Conservation (phyloP, 163 green algal species). For the Smithsoniella earleae region DNA sequence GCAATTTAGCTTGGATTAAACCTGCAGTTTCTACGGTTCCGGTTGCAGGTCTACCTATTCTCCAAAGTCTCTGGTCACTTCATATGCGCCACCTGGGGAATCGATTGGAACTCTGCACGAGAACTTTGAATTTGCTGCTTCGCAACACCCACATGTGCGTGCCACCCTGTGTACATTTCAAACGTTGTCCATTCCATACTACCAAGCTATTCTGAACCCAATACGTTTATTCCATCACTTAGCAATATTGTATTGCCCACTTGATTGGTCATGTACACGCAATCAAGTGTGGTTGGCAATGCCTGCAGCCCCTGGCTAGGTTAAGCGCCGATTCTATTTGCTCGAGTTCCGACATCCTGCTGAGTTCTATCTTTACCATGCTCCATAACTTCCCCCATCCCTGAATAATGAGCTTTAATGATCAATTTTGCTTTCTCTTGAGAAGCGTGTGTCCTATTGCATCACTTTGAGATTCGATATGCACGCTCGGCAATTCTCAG, state of each 20-base stretch:
- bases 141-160: conserved; percentile 46
- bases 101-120: conserved; percentile 76
- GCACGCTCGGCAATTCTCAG: too few relatives aligned
- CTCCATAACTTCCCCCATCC: too few relatives aligned
- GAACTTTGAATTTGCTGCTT: conserved; percentile 58
- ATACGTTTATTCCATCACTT: conserved; percentile 4
- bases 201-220: not conserved
- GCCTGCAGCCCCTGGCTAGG: too few relatives aligned
- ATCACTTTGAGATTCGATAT: too few relatives aligned
- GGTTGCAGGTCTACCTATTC: conserved; percentile 49
- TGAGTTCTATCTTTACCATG: too few relatives aligned
- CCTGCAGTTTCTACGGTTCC: not conserved
- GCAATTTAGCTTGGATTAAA: not conserved
- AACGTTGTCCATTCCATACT: not conserved
- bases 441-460: too few relatives aligned
- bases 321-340: too few relatives aligned
- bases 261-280: not conserved
- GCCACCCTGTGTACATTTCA: conserved; percentile 18
- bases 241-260: not conserved
- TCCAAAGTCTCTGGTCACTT: conserved; percentile 61
- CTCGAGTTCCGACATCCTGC: too few relatives aligned
- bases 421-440: too few relatives aligned
- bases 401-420: too few relatives aligned
- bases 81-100: conserved; percentile 58
- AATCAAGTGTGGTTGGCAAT: not conserved